These are phyloP conservation scores for Solanum phureja DNA, from an alignment of 257 asterid genomes.

Conservation along the genomic window DNA sequence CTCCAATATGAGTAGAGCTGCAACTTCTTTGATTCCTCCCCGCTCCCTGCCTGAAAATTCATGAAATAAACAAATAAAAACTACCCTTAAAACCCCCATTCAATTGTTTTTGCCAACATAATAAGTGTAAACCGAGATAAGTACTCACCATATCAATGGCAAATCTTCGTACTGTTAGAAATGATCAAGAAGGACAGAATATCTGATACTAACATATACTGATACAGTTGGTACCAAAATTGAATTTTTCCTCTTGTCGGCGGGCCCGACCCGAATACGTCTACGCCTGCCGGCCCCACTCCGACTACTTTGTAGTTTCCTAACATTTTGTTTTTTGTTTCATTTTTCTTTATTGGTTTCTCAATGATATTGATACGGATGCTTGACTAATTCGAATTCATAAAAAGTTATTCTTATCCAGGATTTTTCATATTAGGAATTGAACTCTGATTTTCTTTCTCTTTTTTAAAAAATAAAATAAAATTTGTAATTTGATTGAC, in stretches of 20 bases:
- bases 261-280: not conserved
- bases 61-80: not conserved
- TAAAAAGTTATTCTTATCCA: rapidly evolving
- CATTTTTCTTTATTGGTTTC: not conserved
- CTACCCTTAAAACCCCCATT: not conserved
- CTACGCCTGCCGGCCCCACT: not conserved
- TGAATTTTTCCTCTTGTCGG: not conserved
- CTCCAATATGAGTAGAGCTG: conserved; percentile 72
- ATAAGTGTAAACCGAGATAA: not conserved
- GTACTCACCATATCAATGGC: not conserved
- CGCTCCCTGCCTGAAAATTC: conserved; percentile 1
- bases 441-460: too few relatives aligned
- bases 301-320: too few relatives aligned
- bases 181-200: not conserved
- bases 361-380: too few relatives aligned
- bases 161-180: not conserved
- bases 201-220: not conserved
- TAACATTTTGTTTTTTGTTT: not conserved
- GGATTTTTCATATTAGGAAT: too few relatives aligned
- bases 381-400: too few relatives aligned
- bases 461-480: too few relatives aligned
- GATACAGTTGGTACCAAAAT: not conserved
- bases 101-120: not conserved
- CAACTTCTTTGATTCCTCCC: conserved; percentile 35
- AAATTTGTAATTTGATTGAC: too few relatives aligned